A percentile compares a stretch with the other conserved stretches of the same genome.
Evolutionary conservation across 2,329 filamentous ascomycete genomes (phyloP).

Genomic region (Cladosporium sp.): DNA sequence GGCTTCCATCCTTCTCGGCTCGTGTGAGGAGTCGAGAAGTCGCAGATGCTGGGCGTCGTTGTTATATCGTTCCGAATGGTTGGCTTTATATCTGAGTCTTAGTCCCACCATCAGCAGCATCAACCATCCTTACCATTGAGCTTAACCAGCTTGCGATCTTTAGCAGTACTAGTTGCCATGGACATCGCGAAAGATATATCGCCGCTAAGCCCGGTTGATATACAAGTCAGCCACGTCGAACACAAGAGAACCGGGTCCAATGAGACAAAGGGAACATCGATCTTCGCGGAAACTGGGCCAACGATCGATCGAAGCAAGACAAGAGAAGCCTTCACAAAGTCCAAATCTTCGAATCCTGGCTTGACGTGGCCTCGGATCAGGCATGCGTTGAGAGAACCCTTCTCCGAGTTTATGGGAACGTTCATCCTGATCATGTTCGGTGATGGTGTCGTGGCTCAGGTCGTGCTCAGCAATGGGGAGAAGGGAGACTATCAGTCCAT

Average conservation of each 20-base stretch:
- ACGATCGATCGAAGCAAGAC: slow-evolving; percentile 25
- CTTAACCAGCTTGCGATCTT: too few relatives aligned
- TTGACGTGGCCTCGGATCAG: slow-evolving; percentile 51
- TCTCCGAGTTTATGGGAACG: slow-evolving; percentile 63
- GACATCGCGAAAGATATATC: background rate
- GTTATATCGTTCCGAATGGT: background rate
- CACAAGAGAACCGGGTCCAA: slow-evolving; percentile 15
- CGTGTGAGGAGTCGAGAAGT: slow-evolving; percentile 5
- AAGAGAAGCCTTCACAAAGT: slow-evolving; percentile 17
- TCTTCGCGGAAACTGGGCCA: slow-evolving; percentile 15
- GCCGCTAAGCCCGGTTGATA: slow-evolving; percentile 3
- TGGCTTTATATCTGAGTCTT: too few relatives aligned
- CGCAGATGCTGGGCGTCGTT: slow-evolving; percentile 6
- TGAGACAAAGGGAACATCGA: slow-evolving; percentile 1
- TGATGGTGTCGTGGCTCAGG: slow-evolving; percentile 62
- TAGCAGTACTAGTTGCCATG: background rate
- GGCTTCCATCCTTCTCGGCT: slow-evolving; percentile 1
- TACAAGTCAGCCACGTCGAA: slow-evolving; percentile 19
- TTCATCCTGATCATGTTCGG: slow-evolving; percentile 65
- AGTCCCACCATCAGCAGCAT: too few relatives aligned
- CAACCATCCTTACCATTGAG: too few relatives aligned
- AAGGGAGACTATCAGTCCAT: slow-evolving; percentile 51
- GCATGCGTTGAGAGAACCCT: slow-evolving; percentile 48
- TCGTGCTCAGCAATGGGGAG: slow-evolving; percentile 48
- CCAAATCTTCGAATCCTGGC: slow-evolving; percentile 25